These are phyloP conservation scores for Teratosphaeria nubilosa DNA, from an alignment of 2,329 filamentous ascomycete genomes.

Conservation along the genomic window DNA sequence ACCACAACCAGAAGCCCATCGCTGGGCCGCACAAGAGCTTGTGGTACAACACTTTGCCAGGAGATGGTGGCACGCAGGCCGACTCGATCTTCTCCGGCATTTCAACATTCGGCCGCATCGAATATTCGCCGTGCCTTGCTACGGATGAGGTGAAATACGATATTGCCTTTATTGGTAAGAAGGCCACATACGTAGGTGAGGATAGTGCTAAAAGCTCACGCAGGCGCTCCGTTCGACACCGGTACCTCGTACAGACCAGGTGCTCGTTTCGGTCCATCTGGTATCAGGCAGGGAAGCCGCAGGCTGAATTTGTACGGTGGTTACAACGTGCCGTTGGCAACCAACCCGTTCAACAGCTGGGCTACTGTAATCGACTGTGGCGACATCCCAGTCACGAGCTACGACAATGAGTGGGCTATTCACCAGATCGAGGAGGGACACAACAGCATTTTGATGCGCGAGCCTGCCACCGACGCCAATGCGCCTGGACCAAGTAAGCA, in stretches of 20 bases:
- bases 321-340: constrained; percentile 71
- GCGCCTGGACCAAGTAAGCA: constrained; percentile 59
- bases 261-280: constrained; percentile 73
- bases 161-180: constrained; percentile 65
- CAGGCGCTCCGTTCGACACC: constrained; percentile 63
- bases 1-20: constrained; percentile 44
- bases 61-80: constrained; percentile 73
- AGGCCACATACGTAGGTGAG: not conserved
- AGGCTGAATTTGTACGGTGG: constrained; percentile 80
- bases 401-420: constrained; percentile 73
- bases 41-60: constrained; percentile 76
- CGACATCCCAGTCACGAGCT: constrained; percentile 38
- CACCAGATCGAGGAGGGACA: constrained; percentile 81
- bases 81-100: constrained; percentile 85
- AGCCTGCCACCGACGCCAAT: constrained; percentile 58
- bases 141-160: constrained; percentile 63
- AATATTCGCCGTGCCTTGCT: constrained; percentile 67
- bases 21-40: constrained; percentile 63
- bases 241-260: constrained; percentile 77
- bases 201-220: not conserved
- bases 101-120: constrained; percentile 70
- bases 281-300: constrained; percentile 77
- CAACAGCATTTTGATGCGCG: constrained; percentile 60
- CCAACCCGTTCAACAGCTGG: constrained; percentile 75
- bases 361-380: constrained; percentile 73